Percentiles rank a stretch among this genome's conserved stretches.
These are phyloP conservation scores for Arthroderma sp. DNA, from an alignment of 2,329 filamentous ascomycete genomes.

Conservation along the genomic window DNA sequence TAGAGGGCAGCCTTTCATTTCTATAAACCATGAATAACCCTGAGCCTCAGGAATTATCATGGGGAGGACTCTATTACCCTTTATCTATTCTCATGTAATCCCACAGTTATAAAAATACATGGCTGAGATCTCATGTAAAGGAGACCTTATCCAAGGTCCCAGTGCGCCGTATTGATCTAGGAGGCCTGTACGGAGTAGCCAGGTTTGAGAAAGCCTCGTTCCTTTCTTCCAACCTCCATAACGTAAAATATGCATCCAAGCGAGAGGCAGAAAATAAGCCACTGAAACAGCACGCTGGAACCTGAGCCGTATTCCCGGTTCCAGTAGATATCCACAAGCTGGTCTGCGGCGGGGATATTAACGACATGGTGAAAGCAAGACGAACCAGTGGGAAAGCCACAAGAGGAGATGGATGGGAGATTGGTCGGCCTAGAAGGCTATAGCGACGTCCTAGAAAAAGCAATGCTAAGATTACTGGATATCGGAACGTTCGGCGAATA, in stretches of 20 bases:
- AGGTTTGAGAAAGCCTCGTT: not conserved
- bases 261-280: not conserved
- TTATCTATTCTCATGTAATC: not conserved
- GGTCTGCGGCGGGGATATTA: not conserved
- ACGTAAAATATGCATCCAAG: not conserved
- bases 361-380: not conserved
- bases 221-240: not conserved
- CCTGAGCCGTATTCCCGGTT: slow-evolving; percentile 2
- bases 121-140: not conserved
- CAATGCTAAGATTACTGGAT: not conserved
- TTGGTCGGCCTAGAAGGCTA: not conserved
- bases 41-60: not conserved
- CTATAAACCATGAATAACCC: not conserved
- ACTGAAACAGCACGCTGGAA: not conserved
- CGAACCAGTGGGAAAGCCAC: not conserved
- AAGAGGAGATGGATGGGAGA: not conserved
- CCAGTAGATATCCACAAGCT: not conserved
- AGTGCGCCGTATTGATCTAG: not conserved
- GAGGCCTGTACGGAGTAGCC: not conserved
- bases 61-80: not conserved
- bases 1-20: not conserved
- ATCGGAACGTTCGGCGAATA: not conserved
- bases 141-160: not conserved
- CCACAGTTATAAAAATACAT: not conserved
- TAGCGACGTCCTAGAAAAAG: not conserved